Base-by-base conservation (phyloP, 1,284 basidiomycete species). In the Irpex sp. region DNA sequence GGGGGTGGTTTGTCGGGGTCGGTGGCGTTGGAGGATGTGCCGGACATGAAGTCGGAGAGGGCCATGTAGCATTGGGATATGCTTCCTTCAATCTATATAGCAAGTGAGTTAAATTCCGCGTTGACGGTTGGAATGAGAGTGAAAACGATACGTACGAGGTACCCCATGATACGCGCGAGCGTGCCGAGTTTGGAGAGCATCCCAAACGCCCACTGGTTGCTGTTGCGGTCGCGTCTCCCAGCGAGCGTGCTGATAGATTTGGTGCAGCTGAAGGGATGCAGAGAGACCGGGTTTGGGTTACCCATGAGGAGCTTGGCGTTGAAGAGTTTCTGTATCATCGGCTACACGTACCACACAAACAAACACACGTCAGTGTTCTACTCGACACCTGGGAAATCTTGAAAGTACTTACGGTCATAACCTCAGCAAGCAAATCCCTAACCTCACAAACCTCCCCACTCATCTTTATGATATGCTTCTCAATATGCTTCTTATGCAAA, bases 401-500 rank as follows among this genome's bases (percentile, higher is more conserved):
- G n/a, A n/a, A n/a, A n/a, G n/a, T n/a, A 72, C 85, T 65, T 67
- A 94, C 94, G 72, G 85, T 81, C 87, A 95, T 95, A 5, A 92
- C 72, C 35, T 82, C 83, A 2, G 80, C 81, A 35, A 94, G 74
- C 37, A 84, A 74, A 61, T 86, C 82, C 62, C 84, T 81, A 35
- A 93, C 77, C 63, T 77, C 81, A 31, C 74, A 71, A 39, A 93
- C 79, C 6, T 85, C 82, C 2, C 81, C 83, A 26, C 78, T 82
- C 84, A 95, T 90, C 31, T 74, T 74, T 53, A 97, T 86, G 49
- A 92, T 78, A 69, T 95, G 92, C 64, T 89, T 83, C 64, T 87
- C 77, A 37, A 90, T 79, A 66, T 82, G 83, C 88, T 99, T 99
- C 68, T 92, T 87, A 73, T 96, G 90, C 69, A 97, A 85, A 73